phyloP scores from a whole-genome alignment of 1,284 basidiomycete species.

The Sphagnurus paluster region DNA sequence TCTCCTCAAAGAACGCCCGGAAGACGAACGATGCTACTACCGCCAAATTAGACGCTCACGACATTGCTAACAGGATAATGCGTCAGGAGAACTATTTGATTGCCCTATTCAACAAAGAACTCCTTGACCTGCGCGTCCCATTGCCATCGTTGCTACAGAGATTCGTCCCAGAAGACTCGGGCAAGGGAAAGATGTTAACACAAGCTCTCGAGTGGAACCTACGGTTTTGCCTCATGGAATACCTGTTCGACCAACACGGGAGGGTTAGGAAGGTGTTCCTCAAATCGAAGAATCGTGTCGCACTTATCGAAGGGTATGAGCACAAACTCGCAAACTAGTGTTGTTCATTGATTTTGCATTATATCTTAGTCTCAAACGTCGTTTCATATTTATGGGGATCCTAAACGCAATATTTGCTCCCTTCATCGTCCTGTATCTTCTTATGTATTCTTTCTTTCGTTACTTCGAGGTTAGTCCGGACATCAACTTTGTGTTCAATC shows the following conservation, averaged over 20 bases:
- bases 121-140: constrained; percentile 87
- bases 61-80: constrained; percentile 95
- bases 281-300: constrained; percentile 76
- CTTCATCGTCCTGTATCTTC: constrained; percentile 94
- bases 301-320: constrained; percentile 84
- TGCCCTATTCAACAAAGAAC: constrained; percentile 95
- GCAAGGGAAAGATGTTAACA: constrained; percentile 78
- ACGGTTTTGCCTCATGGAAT: constrained; percentile 92
- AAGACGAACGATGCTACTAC: constrained; percentile 49
- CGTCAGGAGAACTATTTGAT: constrained; percentile 98
- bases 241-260: constrained; percentile 87
- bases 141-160: constrained; percentile 58
- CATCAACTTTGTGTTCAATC: constrained; percentile 1
- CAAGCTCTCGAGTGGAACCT: constrained; percentile 96
- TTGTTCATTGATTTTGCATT: background rate
- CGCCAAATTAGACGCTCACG: constrained; percentile 93
- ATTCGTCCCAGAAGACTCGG: constrained; percentile 52
- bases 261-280: constrained; percentile 89
- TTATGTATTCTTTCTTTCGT: constrained; percentile 99
- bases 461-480: constrained; percentile 84
- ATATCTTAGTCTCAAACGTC: constrained; percentile 66
- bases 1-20: constrained; percentile 64
- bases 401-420: constrained; percentile 95
- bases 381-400: constrained; percentile 96
- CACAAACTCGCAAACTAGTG: background rate